Percentiles rank a stretch among this genome's conserved stretches.
phyloP scores from a whole-genome alignment of 2,329 filamentous ascomycete species.

The Meredithiella fracta region DNA sequence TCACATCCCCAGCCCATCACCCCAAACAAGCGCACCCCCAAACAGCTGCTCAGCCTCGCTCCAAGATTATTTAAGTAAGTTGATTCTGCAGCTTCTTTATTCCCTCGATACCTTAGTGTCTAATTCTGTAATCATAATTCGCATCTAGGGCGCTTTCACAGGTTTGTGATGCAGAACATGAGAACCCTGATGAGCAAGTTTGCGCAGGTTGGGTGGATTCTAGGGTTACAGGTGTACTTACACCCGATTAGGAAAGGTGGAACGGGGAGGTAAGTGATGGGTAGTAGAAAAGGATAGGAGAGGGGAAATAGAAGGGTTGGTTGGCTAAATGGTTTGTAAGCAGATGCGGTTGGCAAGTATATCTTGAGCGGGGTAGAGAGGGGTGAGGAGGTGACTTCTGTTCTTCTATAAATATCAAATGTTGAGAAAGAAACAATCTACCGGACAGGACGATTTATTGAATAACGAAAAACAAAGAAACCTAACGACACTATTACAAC shows the following conservation, averaged over 20 bases:
- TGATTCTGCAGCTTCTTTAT: too few relatives aligned
- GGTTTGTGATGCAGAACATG: conserved; percentile 12
- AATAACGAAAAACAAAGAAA: background rate
- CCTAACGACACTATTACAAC: background rate
- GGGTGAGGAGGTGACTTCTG: background rate
- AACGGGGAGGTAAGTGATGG: background rate
- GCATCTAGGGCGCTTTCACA: background rate
- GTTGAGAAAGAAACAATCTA: background rate
- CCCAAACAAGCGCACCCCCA: background rate
- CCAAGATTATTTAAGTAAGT: background rate
- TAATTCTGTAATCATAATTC: too few relatives aligned
- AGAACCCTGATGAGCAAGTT: conserved; percentile 17
- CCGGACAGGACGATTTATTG: background rate
- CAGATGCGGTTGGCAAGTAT: background rate
- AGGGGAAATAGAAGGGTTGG: background rate
- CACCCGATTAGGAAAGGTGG: conserved; percentile 2
- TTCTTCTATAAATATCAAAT: background rate
- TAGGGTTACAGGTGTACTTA: conserved; percentile 11
- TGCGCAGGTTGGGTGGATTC: conserved; percentile 12
- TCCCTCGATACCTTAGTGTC: too few relatives aligned
- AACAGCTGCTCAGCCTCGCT: background rate
- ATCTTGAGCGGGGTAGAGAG: background rate
- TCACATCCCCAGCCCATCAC: background rate
- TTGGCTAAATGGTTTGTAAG: background rate
- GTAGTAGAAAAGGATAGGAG: background rate